Base-by-base conservation (phyloP, 306 rosid species). In the Casuarina cunninghamiana region DNA sequence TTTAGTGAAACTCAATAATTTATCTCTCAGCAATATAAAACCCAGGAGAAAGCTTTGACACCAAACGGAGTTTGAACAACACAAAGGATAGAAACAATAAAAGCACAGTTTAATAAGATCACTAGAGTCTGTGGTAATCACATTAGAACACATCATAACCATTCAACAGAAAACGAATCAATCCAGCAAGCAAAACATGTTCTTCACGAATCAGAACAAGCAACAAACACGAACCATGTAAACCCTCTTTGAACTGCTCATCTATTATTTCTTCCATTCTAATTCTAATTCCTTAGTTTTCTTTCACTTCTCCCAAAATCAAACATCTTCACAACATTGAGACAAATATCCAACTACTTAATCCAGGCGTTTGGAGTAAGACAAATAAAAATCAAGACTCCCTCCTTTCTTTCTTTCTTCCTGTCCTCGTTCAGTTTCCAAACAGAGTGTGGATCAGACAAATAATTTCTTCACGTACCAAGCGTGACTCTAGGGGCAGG, bases 401-500 rank as follows among this genome's bases (percentile, higher is more conserved):
- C 9, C 5, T 4, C 19, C n/a, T 53, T 53, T 16, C 17, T n/a
- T 57, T 57, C 63, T 8, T 57, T 26, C 32, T 1, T 26, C 32
- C 32, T 57, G 21, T 21, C 19, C 10, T 3, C 2, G 3, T 53
- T 53, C 57, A 53, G 13, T 53, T 53, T 53, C 57, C 21, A 4
- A 15, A 48, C 39, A 3, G 26, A 53, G 61, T 19, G 32, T 48
- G 51, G 51, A 48, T 13, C 9, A 48, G 2, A 48, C 51, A 48
- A 1, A 53, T 5, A 5, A 19, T n/a, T 49, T 50, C 51, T 48
- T 13, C 3, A 6, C 60, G 44, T 78, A 94, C 97, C 97, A 54
- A 92, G 17, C 2, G 92, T 90, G 91, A 94, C 89, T 86, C 86
- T 88, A 48, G 98, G 97, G 72, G 82, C 51, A 58, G 97, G 97